A percentile compares a stretch with the other conserved stretches of the same genome.
These are phyloP conservation scores for Cyamopsis tetragonoloba DNA, from an alignment of 306 rosid genomes.

Conservation along the genomic window DNA sequence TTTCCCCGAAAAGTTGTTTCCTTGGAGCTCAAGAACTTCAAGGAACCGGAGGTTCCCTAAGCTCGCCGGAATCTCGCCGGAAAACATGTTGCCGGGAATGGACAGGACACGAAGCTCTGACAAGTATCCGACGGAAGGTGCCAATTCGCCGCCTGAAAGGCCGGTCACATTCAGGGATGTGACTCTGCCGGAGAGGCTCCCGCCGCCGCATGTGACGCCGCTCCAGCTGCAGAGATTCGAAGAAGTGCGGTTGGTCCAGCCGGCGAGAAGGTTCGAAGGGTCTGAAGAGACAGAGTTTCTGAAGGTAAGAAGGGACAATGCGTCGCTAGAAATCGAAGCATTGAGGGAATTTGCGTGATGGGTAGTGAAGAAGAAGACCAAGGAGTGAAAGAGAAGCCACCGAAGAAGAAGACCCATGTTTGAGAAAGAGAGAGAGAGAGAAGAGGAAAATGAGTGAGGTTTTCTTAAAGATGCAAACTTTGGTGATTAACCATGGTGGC, in stretches of 20 bases:
- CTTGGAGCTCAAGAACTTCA: slow-evolving; percentile 52
- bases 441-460: background rate
- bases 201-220: slow-evolving; percentile 47
- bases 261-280: slow-evolving; percentile 35
- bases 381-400: slow-evolving; percentile 3
- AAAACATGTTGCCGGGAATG: slow-evolving; percentile 43
- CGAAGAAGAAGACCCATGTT: slow-evolving; percentile 31
- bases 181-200: slow-evolving; percentile 29
- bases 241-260: slow-evolving; percentile 34
- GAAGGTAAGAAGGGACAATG: slow-evolving; percentile 54
- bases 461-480: background rate
- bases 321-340: slow-evolving; percentile 25
- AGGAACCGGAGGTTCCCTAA: slow-evolving; percentile 36
- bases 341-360: slow-evolving; percentile 28
- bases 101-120: slow-evolving; percentile 42
- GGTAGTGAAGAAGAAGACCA: slow-evolving; percentile 20
- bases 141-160: slow-evolving; percentile 33
- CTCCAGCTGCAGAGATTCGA: slow-evolving; percentile 40
- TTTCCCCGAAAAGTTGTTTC: slow-evolving; percentile 54
- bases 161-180: slow-evolving; percentile 35
- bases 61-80: slow-evolving; percentile 47
- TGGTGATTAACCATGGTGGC: background rate
- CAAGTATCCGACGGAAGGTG: slow-evolving; percentile 37
- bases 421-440: background rate
- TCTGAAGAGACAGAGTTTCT: slow-evolving; percentile 35